Evolutionary conservation across 2,329 filamentous ascomycete genomes (phyloP), one percentile per base, ranked within the genome.

Genomic region (Volutella citrinella): DNA sequence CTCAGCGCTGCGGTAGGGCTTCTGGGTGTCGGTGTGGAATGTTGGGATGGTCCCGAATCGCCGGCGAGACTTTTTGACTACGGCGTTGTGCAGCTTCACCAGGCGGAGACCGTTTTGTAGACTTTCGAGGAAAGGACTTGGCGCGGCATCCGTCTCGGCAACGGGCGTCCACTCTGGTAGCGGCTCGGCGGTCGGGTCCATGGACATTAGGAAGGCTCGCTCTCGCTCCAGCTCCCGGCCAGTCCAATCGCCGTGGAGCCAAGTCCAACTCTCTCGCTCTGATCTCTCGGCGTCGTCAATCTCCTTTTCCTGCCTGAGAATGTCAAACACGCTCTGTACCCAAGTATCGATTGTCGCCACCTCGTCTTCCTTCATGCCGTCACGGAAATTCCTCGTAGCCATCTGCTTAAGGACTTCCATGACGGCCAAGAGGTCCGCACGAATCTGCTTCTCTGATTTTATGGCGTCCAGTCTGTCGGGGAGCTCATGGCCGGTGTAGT

Each of bases 341-440:
- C 93, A 98, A 5, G 66, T 69, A 33, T 80, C 69, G 63, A 97
- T 88, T 11, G 74, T 78, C n/a, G 72, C 70, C 35, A 84, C 73
- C 65, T 98, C 93, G 19, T 87, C 83, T 19, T 81, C 74, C 34
- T 79, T 82, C 54, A 95, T 80, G 13, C 91, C 93, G 30, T 84
- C 84, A 20, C 80, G 76, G 59, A 97, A 98, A 57, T 84, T 87
- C 32, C 93, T 80, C 24, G 84, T 82, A 4, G 90, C 91, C 80
- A 95, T 93, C 45, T 87, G 82, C 63, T 95, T 95, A 34, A 98
- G 68, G 4, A 94, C 82, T 49, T 98, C 93, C 61, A 98, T 81
- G 25, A 95, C 87, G 36, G 80, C 77, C 24, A 95, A 77, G 8
- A 97, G 69, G 51, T 97, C 91, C 31, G 84, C 74, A 25, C 93